phyloP scores from a whole-genome alignment of 1,284 basidiomycete species.

The Cerioporus squamosus region DNA sequence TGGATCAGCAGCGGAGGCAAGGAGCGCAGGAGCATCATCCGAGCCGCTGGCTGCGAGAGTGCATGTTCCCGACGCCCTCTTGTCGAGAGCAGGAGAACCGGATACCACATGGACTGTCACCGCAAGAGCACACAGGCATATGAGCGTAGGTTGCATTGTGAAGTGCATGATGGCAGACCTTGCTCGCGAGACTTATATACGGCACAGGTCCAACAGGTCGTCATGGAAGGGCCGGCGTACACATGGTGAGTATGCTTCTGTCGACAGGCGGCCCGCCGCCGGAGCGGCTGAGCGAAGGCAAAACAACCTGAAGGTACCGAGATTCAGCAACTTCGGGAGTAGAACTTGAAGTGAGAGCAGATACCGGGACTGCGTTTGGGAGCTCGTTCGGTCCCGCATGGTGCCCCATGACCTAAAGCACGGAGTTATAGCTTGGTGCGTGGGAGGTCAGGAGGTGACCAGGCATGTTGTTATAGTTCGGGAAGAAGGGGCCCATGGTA shows the following conservation, averaged over 20 bases:
- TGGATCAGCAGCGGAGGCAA: constrained; percentile 44
- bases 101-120: not conserved
- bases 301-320: not conserved
- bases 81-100: not conserved
- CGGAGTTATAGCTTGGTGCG: no score
- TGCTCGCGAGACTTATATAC: not conserved
- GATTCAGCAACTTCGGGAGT: not conserved
- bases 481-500: no score
- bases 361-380: no score
- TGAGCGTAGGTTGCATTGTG: no score
- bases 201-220: not conserved
- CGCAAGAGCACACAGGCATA: not conserved
- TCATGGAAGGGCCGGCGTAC: not conserved
- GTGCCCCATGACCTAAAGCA: no score
- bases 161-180: not conserved
- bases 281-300: not conserved
- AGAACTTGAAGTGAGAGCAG: no score
- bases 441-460: no score
- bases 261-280: not conserved
- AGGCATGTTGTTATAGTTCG: no score
- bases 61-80: constrained; percentile 33
- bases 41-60: constrained; percentile 48
- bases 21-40: constrained; percentile 56
- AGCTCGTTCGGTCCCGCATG: no score
- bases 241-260: not conserved